These are phyloP conservation scores for Picea sitchensis DNA, from an alignment of 75 land plant genomes.

Conservation along the genomic window DNA sequence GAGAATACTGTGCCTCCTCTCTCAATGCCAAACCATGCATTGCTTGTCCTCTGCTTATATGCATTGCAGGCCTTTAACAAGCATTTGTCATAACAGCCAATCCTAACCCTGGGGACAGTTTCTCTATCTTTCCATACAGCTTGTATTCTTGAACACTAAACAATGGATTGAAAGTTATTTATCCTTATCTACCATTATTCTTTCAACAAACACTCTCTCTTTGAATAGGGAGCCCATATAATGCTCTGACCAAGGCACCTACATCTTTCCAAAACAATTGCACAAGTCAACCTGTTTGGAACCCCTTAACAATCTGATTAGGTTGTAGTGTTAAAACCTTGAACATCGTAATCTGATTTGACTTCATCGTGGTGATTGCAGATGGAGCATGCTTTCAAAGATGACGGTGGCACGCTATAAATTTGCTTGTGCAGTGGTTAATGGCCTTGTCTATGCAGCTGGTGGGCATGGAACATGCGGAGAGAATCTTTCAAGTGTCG, in stretches of 20 bases:
- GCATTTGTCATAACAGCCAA: too few species aligned
- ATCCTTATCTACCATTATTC: too few species aligned
- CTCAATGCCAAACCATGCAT: neutral
- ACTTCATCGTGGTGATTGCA: slow-evolving; percentile 4
- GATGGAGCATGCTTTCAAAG: slow-evolving; percentile 60
- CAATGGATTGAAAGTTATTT: too few species aligned
- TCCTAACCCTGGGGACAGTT: too few species aligned
- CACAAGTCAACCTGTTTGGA: neutral
- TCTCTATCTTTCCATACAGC: too few species aligned
- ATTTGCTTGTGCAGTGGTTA: slow-evolving; percentile 69
- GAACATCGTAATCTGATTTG: neutral
- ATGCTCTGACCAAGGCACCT: neutral
- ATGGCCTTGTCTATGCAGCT: slow-evolving; percentile 60
- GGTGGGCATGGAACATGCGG: slow-evolving; percentile 63
- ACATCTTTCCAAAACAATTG: neutral
- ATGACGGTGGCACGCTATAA: slow-evolving; percentile 67
- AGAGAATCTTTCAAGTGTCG: slow-evolving; percentile 50
- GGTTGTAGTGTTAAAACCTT: neutral
- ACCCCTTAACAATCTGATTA: neutral
- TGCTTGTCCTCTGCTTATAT: neutral
- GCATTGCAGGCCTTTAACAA: too few species aligned
- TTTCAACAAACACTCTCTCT: neutral
- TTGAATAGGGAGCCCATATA: neutral
- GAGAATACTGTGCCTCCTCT: neutral
- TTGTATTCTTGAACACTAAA: too few species aligned